phyloP scores from a whole-genome alignment of 805 yeast genomes.

The Saccharomyces mikatae region DNA sequence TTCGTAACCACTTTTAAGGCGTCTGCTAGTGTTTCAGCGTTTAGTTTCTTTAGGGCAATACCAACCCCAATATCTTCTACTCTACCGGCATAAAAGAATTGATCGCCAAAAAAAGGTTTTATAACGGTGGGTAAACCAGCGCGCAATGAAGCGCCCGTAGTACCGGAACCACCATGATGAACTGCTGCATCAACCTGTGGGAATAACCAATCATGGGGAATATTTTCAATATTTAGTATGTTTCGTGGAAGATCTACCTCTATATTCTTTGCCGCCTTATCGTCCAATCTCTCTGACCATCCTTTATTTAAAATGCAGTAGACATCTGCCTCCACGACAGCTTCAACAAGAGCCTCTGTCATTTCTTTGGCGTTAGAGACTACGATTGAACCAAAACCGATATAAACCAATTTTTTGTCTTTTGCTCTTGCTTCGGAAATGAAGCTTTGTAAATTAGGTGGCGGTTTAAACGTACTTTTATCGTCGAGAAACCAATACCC shows the following conservation, averaged over 20 bases:
- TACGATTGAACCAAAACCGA: conserved; percentile 94
- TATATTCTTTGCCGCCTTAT: conserved; percentile 27
- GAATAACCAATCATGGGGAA: conserved; percentile 94
- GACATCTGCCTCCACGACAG: conserved; percentile 74
- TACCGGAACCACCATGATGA: conserved; percentile 96
- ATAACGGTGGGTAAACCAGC: conserved; percentile 84
- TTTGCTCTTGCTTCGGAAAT: conserved; percentile 52
- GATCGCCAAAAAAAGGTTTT: conserved; percentile 95
- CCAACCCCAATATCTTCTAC: conserved; percentile 90
- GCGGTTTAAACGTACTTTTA: conserved; percentile 49
- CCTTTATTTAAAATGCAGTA: conserved; percentile 86
- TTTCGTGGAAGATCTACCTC: conserved; percentile 53
- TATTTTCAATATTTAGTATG: conserved; percentile 59
- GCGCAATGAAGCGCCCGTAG: conserved; percentile 85
- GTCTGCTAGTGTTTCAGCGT: conserved; percentile 49
- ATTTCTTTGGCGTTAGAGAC: conserved; percentile 73
- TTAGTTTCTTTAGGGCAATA: conserved; percentile 57
- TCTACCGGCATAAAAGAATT: conserved; percentile 80
- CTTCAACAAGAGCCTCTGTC: conserved; percentile 69
- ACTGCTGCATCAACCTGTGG: conserved; percentile 87
- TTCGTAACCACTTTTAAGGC: conserved; percentile 66
- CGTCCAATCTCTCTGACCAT: conserved; percentile 73
- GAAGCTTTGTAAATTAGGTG: conserved; percentile 48
- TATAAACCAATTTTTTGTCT: conserved; percentile 69
- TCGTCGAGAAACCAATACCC: conserved; percentile 94